These are phyloP conservation scores for Leishmania turanica DNA, from an alignment of 208 protist genomes.

Conservation along the genomic window DNA sequence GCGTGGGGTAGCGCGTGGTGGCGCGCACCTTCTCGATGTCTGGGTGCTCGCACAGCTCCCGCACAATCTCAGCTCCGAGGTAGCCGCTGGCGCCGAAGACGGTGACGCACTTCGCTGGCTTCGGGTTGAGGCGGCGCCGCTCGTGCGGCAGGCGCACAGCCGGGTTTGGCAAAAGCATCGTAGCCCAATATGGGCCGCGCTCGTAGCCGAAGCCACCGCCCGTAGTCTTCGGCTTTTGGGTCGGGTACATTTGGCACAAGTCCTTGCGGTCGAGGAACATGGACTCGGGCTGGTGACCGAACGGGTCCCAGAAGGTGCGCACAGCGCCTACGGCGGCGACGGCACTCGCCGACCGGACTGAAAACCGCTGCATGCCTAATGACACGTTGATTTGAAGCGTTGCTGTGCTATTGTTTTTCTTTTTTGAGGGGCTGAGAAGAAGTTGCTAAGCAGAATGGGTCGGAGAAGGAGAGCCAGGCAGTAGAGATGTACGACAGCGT, in stretches of 20 bases:
- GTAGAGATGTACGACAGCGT: background rate
- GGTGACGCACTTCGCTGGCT: conserved; percentile 87
- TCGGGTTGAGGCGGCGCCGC: conserved; percentile 86
- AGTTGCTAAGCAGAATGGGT: conserved; percentile 5
- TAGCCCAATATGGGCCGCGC: conserved; percentile 86
- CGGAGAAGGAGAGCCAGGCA: conserved; percentile 1
- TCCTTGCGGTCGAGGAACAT: conserved; percentile 92
- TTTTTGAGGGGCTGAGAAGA: conserved; percentile 4
- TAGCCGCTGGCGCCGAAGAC: conserved; percentile 90
- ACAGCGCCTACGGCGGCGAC: conserved; percentile 22
- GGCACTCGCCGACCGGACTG: conserved; percentile 15
- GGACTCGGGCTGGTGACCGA: conserved; percentile 88
- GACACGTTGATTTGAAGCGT: background rate
- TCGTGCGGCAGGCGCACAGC: conserved; percentile 89
- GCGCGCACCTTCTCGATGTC: conserved; percentile 90
- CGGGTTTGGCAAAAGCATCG: conserved; percentile 90
- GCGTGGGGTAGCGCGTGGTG: conserved; percentile 89
- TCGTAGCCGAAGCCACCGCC: conserved; percentile 92
- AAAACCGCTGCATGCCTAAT: conserved; percentile 48
- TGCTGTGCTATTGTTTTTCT: background rate
- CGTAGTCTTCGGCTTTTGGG: conserved; percentile 84
- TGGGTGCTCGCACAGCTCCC: conserved; percentile 89
- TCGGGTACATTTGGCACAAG: conserved; percentile 91
- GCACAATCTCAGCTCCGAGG: conserved; percentile 89
- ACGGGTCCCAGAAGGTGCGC: conserved; percentile 86